phyloP scores from a whole-genome alignment of 2,329 filamentous ascomycete species.

The Aspergillus luchuensis region DNA sequence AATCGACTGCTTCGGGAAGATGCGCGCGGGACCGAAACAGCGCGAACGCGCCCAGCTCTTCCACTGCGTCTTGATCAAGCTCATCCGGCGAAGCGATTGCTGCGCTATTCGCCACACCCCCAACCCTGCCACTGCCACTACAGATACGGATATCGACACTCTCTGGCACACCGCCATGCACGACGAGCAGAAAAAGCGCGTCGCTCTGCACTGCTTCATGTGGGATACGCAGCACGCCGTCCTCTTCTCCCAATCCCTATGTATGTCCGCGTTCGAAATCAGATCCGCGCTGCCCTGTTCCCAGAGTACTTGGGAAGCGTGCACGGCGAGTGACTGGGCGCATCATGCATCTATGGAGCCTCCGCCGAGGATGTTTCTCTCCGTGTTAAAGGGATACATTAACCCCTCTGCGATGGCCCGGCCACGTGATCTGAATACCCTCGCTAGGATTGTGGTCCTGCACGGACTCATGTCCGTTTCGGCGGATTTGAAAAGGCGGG shows the following conservation, averaged over 20 bases:
- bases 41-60: conserved; percentile 66
- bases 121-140: conserved; percentile 33
- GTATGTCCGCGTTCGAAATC: conserved; percentile 67
- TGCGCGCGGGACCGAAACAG: conserved; percentile 62
- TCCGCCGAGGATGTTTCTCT: conserved; percentile 44
- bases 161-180: conserved; percentile 59
- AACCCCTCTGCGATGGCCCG: conserved; percentile 44
- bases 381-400: conserved; percentile 60
- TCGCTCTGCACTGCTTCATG: conserved; percentile 64
- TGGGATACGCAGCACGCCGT: conserved; percentile 68
- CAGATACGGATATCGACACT: conserved; percentile 43
- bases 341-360: conserved; percentile 42
- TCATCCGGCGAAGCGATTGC: conserved; percentile 57
- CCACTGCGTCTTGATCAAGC: conserved; percentile 57
- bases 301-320: conserved; percentile 57
- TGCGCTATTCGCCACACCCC: conserved; percentile 46
- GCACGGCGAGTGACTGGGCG: conserved; percentile 55
- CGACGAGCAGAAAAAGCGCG: conserved; percentile 61
- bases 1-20: conserved; percentile 67
- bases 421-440: conserved; percentile 49
- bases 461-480: conserved; percentile 65
- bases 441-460: conserved; percentile 58
- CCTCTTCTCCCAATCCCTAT: conserved; percentile 66
- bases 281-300: conserved; percentile 59
- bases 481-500: conserved; percentile 63